phyloP scores from a whole-genome alignment of 169 alveolate species.

The Plasmodium ovale region DNA sequence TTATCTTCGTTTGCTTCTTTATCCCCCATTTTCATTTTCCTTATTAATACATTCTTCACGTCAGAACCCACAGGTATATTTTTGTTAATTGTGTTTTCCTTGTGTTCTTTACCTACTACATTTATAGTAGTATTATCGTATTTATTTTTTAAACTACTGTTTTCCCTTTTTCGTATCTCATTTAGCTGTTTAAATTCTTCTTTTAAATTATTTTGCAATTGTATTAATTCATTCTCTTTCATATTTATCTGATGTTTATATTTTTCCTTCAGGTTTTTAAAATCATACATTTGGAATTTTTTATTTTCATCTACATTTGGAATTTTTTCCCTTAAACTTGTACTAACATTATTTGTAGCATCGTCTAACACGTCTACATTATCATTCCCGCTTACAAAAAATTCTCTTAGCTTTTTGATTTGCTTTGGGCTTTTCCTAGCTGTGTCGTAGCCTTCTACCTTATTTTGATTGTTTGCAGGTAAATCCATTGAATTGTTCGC shows the following conservation, averaged over 20 bases:
- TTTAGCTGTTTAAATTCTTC: conserved; percentile 43
- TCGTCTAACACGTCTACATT: conserved; percentile 1
- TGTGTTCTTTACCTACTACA: background rate
- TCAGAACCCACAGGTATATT: background rate
- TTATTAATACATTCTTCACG: background rate
- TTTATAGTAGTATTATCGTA: background rate
- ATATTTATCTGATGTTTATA: conserved; percentile 47
- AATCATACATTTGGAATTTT: conserved; percentile 1
- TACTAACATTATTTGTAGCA: background rate
- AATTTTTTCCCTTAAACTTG: too few species aligned
- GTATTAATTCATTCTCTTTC: conserved; percentile 45
- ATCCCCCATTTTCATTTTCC: background rate
- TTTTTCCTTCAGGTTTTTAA: conserved; percentile 22
- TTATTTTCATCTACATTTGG: background rate
- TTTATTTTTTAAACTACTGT: conserved; percentile 15
- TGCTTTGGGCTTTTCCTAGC: conserved; percentile 12
- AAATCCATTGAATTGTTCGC: background rate
- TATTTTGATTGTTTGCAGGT: background rate
- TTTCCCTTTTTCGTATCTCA: conserved; percentile 29
- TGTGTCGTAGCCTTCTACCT: background rate
- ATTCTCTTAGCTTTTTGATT: conserved; percentile 36
- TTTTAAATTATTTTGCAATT: conserved; percentile 34
- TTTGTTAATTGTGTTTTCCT: background rate
- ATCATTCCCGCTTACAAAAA: conserved; percentile 13
- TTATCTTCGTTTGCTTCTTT: conserved; percentile 8